Base-by-base conservation (phyloP, 2,329 filamentous ascomycete species). In the Nigrospora oryzae region DNA sequence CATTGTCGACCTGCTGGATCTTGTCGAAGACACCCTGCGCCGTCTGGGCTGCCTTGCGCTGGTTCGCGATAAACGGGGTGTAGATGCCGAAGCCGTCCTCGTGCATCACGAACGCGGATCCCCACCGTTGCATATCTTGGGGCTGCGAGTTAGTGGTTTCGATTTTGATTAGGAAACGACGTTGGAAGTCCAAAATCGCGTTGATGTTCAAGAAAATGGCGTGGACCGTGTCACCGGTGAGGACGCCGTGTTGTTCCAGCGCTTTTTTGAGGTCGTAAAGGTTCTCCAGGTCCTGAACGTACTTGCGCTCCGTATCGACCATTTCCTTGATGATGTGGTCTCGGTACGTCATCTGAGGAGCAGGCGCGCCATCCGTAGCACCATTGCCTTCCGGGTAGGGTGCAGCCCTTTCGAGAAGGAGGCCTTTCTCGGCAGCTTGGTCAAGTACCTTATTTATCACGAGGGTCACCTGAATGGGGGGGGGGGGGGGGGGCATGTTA, bases 181-280 rank as follows among this genome's bases (percentile, higher is more conserved):
- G 84, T 61, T 97, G 91, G 61, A 96, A 95, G 64, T 98, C 93
- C 43, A 98, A 76, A 40, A 98, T 86, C 30, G 86, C 82, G 62
- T 97, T 95, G 59, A 97, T 81, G 65, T 98, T 98, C 49, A 97
- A 75, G 66, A 98, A 98, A 50, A 98, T 96, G 59, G 90, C 83
- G 67, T 97, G 90, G 17, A 95, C 84, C 11, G 84, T 80, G 61
- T 98, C 93, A 44, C 93, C 91, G 2, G 88, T 86, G 51, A 97
- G 81, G 34, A 89, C 81, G 34, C 89, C 89, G 53, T 84, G 89
- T 60, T 94, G 86, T 56, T 96, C 89, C 45, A 97, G 73, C 19
- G 84, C 80, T 66, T 88, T 91, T 68, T 95, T 97, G 59, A 97
- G 77, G 41, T 90, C 84, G 62, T 97, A 89, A 33, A 98, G 66